phyloP scores from a whole-genome alignment of 352 stramenopile species.

The Pythium volutum region DNA sequence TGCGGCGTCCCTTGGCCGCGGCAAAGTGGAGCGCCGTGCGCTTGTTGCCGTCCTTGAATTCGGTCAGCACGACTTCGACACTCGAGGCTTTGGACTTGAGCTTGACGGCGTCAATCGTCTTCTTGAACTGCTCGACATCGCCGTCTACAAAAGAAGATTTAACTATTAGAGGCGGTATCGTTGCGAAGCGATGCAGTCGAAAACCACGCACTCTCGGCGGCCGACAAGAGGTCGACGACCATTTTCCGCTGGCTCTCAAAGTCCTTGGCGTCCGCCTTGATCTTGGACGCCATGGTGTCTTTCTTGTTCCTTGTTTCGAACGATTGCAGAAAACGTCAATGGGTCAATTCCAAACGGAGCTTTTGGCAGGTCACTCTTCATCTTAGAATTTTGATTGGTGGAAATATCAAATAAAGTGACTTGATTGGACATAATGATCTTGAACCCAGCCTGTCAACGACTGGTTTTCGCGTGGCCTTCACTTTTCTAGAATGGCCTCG shows the following conservation, averaged over 20 bases:
- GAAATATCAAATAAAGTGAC: background rate
- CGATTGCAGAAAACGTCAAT: background rate
- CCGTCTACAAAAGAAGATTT: conserved; percentile 42
- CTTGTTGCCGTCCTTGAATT: conserved; percentile 84
- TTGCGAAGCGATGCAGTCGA: no score
- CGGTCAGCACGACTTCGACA: conserved; percentile 37
- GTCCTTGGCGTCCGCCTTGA: conserved; percentile 62
- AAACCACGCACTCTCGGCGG: conserved; percentile 71
- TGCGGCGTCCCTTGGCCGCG: conserved; percentile 69
- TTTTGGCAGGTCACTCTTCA: conserved; percentile 2
- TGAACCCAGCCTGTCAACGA: conserved; percentile 5
- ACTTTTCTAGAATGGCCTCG: conserved; percentile 18
- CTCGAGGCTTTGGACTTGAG: conserved; percentile 49
- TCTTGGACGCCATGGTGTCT: conserved; percentile 36
- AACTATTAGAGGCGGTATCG: background rate
- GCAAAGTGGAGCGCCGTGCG: conserved; percentile 80
- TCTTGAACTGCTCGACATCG: conserved; percentile 64
- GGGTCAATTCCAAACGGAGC: background rate
- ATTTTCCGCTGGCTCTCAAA: conserved; percentile 82
- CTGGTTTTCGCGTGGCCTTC: background rate
- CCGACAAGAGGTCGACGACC: conserved; percentile 65
- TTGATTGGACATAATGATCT: conserved; percentile 9
- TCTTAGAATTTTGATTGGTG: conserved; percentile 10
- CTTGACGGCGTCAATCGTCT: conserved; percentile 62
- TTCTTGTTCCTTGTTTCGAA: no score